Evolutionary conservation across 2,329 filamentous ascomycete species (phyloP), one percentile per base, ranked within the genome.

Genomic region (Fusarium clavum): DNA sequence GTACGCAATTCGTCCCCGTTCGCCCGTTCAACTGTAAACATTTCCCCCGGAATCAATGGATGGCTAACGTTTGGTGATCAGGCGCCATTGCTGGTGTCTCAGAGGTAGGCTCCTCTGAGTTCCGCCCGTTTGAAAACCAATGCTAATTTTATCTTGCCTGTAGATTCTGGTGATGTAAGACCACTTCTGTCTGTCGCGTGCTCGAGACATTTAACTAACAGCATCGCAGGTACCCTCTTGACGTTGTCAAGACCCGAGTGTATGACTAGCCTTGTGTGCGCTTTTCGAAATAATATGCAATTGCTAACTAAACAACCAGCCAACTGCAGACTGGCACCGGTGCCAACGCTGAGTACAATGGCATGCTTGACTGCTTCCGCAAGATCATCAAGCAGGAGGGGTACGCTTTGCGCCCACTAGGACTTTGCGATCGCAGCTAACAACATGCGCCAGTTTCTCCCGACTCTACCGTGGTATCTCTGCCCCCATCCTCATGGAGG

Each of bases 171-270:
- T 96, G 64, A 97, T 97, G 93, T 95, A 84, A 78, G 88, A 41
- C 44, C 38, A 43, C 70, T 58, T 67, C 52, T 72, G 70, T 75
- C 71, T 72, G 70, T 75, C 71, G 55, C 73, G 30, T 63, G 59
- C 57, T 59, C 44, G 30, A 67, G 54, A 70, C 44, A 65, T 48
- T 64, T 32, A 51, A 56, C 70, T 73, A 69, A 73, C 32, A 30
- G 32, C 53, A 63, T n/a, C 25, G 62, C 80, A 98, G 94, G 96
- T 99, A 99, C 86, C 96, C 96, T 74, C 87, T 99, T 81, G 96
- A 99, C 81, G 96, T 99, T 63, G 94, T 98, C 82, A 98, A 98
- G 88, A 98, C 96, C 72, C 88, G 95, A 91, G 92, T 97, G 92
- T 96, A 88, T 87, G 91, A 81, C 70, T 69, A 71, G 58, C 70